Conservation (phyloP, 805 yeast genomes). For the Candida argentea region DNA sequence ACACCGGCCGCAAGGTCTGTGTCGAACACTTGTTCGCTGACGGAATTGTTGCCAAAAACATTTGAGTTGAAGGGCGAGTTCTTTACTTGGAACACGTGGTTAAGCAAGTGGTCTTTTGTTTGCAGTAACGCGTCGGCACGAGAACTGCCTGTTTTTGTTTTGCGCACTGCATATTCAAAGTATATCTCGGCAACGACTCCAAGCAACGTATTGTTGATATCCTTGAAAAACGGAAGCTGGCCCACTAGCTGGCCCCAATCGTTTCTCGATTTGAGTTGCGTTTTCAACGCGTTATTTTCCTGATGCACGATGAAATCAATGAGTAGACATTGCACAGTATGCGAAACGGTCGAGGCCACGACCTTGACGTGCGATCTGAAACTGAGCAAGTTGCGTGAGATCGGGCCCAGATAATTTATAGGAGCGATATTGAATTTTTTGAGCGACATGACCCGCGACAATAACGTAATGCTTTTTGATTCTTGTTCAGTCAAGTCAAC, state of each 20-base stretch:
- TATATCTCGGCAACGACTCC: constrained; percentile 51
- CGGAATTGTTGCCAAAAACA: constrained; percentile 30
- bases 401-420: constrained; percentile 52
- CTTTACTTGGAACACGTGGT: constrained; percentile 26
- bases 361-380: constrained; percentile 57
- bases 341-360: constrained; percentile 39
- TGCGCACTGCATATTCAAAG: constrained; percentile 32
- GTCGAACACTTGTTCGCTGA: constrained; percentile 21
- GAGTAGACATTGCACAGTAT: constrained; percentile 42
- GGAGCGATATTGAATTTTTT: constrained; percentile 27
- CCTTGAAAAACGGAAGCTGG: constrained; percentile 50
- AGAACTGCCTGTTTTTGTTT: constrained; percentile 12
- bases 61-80: constrained; percentile 31
- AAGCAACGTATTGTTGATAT: constrained; percentile 50
- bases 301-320: constrained; percentile 40
- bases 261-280: constrained; percentile 25
- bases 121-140: constrained; percentile 17
- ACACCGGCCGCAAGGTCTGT: constrained; percentile 23
- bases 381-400: constrained; percentile 54
- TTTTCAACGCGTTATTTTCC: constrained; percentile 38
- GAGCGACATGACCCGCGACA: constrained; percentile 28
- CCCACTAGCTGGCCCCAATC: constrained; percentile 52
- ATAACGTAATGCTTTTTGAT: constrained; percentile 15
- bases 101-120: constrained; percentile 24
- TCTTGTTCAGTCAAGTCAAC: constrained; percentile 33